Evolutionary conservation across 306 rosid species (phyloP), one percentile per base, ranked within the genome.

Genomic region (Glycyrrhiza uralensis): DNA sequence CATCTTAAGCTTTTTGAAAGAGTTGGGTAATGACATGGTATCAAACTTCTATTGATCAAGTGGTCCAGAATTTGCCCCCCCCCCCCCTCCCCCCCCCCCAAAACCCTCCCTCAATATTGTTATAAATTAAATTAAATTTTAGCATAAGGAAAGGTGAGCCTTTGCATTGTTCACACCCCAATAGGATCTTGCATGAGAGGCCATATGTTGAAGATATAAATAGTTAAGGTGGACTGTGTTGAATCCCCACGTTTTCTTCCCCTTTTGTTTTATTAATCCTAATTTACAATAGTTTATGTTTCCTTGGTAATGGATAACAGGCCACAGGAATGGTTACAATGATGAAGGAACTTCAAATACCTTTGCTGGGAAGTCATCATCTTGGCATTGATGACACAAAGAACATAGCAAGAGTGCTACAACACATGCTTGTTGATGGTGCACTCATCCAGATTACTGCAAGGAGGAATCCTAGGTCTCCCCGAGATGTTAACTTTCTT

Each of bases 331-430:
- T 93, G 98, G 41, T 77, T 75, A 80, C 94, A 38, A 90, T 93
- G 98, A 83, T 93, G 97, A 91, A 72, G 78, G 88, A 93, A 79
- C 92, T 93, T 18, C 81, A 72, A 6, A 73, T 93, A 72, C 94
- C 92, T 9, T 74, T 86, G 82, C 1, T 66, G 72, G 98, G 97
- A 89, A 91, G 97, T 69, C 97, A 91, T 81, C 98, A 93, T 83
- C 98, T 93, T 70, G 98, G 98, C 41, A 87, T 93, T 74, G 98
- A 93, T 68, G 98, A 93, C 80, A 80, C 92, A 20, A 86, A 85
- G 91, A 93, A 91, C 91, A 91, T 93, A 38, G 61, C 90, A 38
- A 86, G 97, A 78, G 96, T 89, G 14, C 66, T 91, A 51, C 97
- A 86, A 55, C 90, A 75, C 56, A 83, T 93, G 98, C 89, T 93